phyloP scores from a whole-genome alignment of 2,329 filamentous ascomycete genomes.

The Neonectria magnoliae region DNA sequence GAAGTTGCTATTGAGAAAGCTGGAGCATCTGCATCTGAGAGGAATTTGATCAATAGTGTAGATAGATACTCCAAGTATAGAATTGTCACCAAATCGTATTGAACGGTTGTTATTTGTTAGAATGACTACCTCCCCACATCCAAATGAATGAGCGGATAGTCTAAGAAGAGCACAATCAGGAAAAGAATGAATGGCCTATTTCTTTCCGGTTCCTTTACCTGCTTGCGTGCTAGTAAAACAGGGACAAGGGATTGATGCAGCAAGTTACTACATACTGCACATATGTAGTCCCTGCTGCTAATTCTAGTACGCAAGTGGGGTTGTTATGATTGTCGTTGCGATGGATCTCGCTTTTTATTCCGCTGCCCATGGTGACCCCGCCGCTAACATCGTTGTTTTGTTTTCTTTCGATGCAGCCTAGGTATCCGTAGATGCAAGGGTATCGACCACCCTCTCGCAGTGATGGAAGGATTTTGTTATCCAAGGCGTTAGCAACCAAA shows the following conservation, averaged over 20 bases:
- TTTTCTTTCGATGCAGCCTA: slow-evolving; percentile 8
- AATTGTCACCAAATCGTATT: background rate
- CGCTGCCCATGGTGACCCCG: slow-evolving; percentile 23
- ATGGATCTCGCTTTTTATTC: background rate
- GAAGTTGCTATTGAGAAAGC: background rate
- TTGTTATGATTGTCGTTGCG: background rate
- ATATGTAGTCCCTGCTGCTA: background rate
- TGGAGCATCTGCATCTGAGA: background rate
- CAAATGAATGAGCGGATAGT: background rate
- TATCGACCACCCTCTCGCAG: background rate
- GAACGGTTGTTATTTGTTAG: no score
- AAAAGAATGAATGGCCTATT: no score
- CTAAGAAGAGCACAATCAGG: no score
- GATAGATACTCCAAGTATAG: background rate
- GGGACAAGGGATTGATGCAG: slow-evolving; percentile 3
- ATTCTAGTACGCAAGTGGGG: slow-evolving; percentile 22
- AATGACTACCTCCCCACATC: background rate
- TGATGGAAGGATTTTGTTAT: background rate
- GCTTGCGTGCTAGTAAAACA: background rate
- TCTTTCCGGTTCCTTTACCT: no score
- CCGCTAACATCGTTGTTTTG: slow-evolving; percentile 13
- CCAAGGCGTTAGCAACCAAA: background rate
- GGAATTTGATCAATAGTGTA: background rate
- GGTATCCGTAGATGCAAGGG: background rate
- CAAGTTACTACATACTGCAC: no score